Percentiles rank a stretch among this genome's conserved stretches.
phyloP scores from a whole-genome alignment of 1,139 yeast genomes.

The Geotrichum histeridarum region DNA sequence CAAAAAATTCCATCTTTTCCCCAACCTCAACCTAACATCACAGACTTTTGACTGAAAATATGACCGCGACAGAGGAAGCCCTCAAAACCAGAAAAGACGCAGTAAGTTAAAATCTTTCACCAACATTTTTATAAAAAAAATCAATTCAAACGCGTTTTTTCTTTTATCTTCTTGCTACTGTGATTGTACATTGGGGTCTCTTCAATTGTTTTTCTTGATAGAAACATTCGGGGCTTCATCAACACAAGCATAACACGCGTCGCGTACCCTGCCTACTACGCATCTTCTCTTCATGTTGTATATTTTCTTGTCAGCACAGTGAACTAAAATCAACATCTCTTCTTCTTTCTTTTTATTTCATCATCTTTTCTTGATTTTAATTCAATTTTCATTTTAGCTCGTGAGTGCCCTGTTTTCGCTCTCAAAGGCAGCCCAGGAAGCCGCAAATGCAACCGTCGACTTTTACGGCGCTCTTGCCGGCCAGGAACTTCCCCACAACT shows the following conservation, averaged over 20 bases:
- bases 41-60: background rate
- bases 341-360: background rate
- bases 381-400: slow-evolving; percentile 38
- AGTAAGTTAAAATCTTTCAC: slow-evolving; percentile 10
- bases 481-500: slow-evolving; percentile 7
- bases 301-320: background rate
- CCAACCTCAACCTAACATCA: too few relatives aligned
- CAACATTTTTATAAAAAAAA: too few relatives aligned
- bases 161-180: background rate
- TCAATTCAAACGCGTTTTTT: background rate
- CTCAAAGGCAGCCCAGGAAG: slow-evolving; percentile 75
- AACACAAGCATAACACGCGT: slow-evolving; percentile 5
- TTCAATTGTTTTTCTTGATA: background rate
- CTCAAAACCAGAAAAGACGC: slow-evolving; percentile 9
- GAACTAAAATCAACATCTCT: background rate
- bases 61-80: slow-evolving; percentile 2
- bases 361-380: too few relatives aligned
- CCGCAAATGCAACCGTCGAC: slow-evolving; percentile 70
- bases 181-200: background rate
- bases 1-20: too few relatives aligned
- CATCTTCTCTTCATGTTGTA: background rate
- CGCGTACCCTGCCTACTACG: background rate
- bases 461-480: slow-evolving; percentile 49
- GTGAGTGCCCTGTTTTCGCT: slow-evolving; percentile 75
- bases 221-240: background rate